These are phyloP conservation scores for Pelargonium cotyledonis DNA, from an alignment of 441 rosid species.

Conservation along the genomic window DNA sequence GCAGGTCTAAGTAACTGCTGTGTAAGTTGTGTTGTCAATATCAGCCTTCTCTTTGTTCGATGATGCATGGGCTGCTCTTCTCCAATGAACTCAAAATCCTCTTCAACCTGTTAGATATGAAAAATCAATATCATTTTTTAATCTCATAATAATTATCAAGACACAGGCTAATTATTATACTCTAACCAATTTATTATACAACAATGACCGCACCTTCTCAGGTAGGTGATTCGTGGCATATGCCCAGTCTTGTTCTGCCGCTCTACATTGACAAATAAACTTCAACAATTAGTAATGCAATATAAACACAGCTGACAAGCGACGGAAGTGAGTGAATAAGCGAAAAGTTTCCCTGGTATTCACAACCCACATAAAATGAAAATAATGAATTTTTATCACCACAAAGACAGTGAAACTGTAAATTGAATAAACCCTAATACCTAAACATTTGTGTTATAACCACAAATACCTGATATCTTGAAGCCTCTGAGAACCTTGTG, in stretches of 20 bases:
- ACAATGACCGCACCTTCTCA: constrained; percentile 58
- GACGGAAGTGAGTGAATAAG: neutral
- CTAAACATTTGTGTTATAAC: neutral
- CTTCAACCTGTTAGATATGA: constrained; percentile 48
- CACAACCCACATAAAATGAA: neutral
- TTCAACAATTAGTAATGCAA: constrained; percentile 1
- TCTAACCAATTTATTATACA: neutral
- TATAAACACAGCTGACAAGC: neutral
- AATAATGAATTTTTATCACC: neutral
- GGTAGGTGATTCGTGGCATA: constrained; percentile 47
- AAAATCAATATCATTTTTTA: constrained; percentile 13
- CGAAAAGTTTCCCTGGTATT: too few species aligned
- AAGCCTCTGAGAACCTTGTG: constrained; percentile 31
- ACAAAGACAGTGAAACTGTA: neutral
- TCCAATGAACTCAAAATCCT: constrained; percentile 32
- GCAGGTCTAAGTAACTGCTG: constrained; percentile 64
- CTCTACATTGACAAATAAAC: constrained; percentile 35
- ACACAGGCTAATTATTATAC: neutral
- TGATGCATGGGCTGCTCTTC: neutral
- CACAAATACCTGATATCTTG: constrained; percentile 48
- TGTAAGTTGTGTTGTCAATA: constrained; percentile 69
- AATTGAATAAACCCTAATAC: neutral
- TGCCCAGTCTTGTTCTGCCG: constrained; percentile 70
- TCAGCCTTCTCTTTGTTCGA: constrained; percentile 67
- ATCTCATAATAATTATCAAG: neutral